Conservation (phyloP, 129 eudicot species). For the Centella asiatica region DNA sequence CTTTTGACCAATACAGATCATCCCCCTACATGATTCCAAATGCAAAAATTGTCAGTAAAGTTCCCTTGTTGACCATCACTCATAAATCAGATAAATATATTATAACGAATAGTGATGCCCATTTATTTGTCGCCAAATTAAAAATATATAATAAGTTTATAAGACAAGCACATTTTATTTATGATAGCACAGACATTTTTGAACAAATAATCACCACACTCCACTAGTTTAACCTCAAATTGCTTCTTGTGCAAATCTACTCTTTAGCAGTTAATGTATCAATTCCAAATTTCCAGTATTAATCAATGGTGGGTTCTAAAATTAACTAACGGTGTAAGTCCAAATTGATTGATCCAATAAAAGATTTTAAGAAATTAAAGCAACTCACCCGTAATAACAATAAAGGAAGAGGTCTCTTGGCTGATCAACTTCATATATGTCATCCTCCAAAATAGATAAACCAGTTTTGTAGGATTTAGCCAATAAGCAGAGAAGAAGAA, state of each 20-base stretch:
- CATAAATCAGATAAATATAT: background rate
- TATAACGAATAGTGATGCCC: background rate
- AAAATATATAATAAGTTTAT: background rate
- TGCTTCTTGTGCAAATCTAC: background rate
- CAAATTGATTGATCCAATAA: background rate
- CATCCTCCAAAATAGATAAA: conserved; percentile 65
- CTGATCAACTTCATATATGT: conserved; percentile 79
- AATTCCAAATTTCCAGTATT: background rate
- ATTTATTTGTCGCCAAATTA: no score
- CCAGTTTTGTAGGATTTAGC: conserved; percentile 84
- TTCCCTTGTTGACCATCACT: background rate
- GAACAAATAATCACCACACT: background rate
- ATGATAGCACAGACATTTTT: no score
- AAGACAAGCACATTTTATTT: background rate
- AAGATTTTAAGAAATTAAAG: background rate
- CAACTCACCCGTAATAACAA: conserved; percentile 91
- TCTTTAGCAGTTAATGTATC: background rate
- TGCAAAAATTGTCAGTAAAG: conserved; percentile 12
- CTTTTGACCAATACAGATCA: conserved; percentile 93
- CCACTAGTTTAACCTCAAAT: background rate
- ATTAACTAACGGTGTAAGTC: no score
- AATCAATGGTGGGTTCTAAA: background rate
- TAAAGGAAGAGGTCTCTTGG: conserved; percentile 84
- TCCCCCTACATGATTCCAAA: conserved; percentile 50
- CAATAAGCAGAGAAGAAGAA: conserved; percentile 71